A percentile compares a stretch with the other conserved stretches of the same genome.
Conservation (phyloP, 2,329 filamentous ascomycete species). For the Escovopsis sp. region DNA sequence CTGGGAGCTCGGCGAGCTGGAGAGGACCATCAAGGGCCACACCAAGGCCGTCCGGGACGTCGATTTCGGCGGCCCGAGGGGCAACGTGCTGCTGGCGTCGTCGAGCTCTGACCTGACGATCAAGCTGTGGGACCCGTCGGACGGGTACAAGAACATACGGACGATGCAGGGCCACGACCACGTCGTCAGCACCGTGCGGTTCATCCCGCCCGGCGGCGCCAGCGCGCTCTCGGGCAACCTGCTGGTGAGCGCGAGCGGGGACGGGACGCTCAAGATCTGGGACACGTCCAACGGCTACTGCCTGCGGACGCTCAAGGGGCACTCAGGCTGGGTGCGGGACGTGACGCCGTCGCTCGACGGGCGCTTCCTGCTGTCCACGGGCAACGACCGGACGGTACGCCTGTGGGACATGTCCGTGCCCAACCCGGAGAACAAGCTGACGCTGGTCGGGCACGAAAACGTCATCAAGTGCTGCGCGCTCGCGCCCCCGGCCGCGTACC, state of each 20-base stretch:
- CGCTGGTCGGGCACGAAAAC: conserved; percentile 77
- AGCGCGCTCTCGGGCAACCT: conserved; percentile 68
- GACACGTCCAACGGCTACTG: conserved; percentile 88
- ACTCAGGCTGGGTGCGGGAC: conserved; percentile 83
- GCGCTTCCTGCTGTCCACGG: conserved; percentile 66
- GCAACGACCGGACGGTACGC: conserved; percentile 67
- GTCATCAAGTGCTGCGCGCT: conserved; percentile 78
- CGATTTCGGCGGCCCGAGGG: conserved; percentile 75
- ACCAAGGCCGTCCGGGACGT: conserved; percentile 79
- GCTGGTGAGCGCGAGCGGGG: conserved; percentile 72
- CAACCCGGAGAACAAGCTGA: conserved; percentile 57
- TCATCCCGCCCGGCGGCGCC: conserved; percentile 70
- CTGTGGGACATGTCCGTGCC: conserved; percentile 67
- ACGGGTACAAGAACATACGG: conserved; percentile 90
- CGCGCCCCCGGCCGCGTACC: conserved; percentile 65
- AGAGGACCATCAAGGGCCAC: conserved; percentile 81
- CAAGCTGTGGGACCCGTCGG: conserved; percentile 84
- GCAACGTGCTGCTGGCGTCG: conserved; percentile 30
- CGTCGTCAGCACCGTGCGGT: conserved; percentile 75
- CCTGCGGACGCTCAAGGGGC: conserved; percentile 75
- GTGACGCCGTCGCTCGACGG: conserved; percentile 73
- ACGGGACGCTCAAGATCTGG: conserved; percentile 79
- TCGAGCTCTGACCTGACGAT: conserved; percentile 86
- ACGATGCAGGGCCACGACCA: conserved; percentile 87
- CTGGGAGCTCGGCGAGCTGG: conserved; percentile 83